Base-by-base conservation (phyloP, 306 rosid species). In the Vigna angularis region DNA sequence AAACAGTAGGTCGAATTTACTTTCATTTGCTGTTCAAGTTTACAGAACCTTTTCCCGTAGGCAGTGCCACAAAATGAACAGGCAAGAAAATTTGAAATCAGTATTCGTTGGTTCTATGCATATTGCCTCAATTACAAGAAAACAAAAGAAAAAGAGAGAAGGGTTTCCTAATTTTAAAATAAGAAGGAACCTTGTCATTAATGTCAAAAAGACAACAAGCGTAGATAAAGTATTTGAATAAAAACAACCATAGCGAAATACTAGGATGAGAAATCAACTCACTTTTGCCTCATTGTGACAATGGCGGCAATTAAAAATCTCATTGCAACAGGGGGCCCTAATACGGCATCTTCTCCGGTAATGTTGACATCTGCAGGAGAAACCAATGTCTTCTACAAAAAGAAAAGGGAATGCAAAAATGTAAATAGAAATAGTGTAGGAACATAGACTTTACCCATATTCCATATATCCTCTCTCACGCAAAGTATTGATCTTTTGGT, bases 291-390 rank as follows among this genome's bases (percentile, higher is more conserved):
- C 93, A 62, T 91, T 93, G 66, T 91, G 96, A 82, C 97, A 94
- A 78, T 89, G 97, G 28, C 88, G 96, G 67, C 97, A 94, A 79
- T 85, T 84, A 76, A 90, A 88, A 65, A 90, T 70, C 77, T 90
- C 98, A 87, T 90, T 80, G 87, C 98, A 94, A 76, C 98, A 94
- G 49, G 98, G 98, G 47, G 98, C 97, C 77, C 89, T 86, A 61
- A 94, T 86, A 6, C 83, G 82, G 51, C 96, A 94, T 45, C 98
- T 84, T 61, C 94, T 85, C 56, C 81, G 72, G 71, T 92, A 94
- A 83, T 92, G 98, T 50, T 78, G 75, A 85, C 97, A 94, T 56
- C 97, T 92, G 92, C 72, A 80, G 51, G 24, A 38, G 40, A 69
- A 83, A 11, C 38, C 17, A 2, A 48, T 1, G 3, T 9, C 32